Evolutionary conservation across 1,139 yeast species (phyloP), one percentile per base, ranked within the genome.

Genomic region (Suhomyces taliae): DNA sequence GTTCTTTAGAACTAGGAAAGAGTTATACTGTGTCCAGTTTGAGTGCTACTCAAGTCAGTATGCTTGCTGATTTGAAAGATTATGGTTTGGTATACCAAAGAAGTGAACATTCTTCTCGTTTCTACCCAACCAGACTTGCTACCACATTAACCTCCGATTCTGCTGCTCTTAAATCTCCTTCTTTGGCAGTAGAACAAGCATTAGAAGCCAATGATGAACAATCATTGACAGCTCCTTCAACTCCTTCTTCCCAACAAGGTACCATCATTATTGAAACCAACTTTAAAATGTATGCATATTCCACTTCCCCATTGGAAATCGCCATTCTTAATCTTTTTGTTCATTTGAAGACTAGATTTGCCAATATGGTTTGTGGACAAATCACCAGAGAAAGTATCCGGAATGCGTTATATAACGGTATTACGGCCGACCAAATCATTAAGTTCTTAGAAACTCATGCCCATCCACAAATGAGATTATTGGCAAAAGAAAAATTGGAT

Each of bases 351-450:
- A 80, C 96, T 0, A 74, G 99, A 50, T 95, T 91, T 65, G 78
- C 93, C 14, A 95, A 93, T 62, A 85, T 93, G 87, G 97, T 93
- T 6, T 82, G 95, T 14, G 99, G 99, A 1, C 91, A 88, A 56
- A 80, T 93, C 51, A 90, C 98, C 5, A 81, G 99, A 62, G 97
- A 93, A 59, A 88, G 96, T 1, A 86, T 93, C 15, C 76, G 98
- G 50, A 75, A 81, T 46, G 99, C 99, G 0, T 69, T 93, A 36
- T 67, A 76, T 43, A 90, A 88, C 58, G 99, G 99, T 29, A 93
- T 93, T 55, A 88, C 97, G 0, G 95, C 99, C 0, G 97, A 90
- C 41, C 99, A 93, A 65, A 88, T 93, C 56, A 86, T 95, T 54
- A 82, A 90, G 52, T 93, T 91, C 61, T 70, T 93, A 45, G 91